These are phyloP conservation scores for Colletotrichum tropicicola DNA, from an alignment of 2,329 filamentous ascomycete species.

Conservation along the genomic window DNA sequence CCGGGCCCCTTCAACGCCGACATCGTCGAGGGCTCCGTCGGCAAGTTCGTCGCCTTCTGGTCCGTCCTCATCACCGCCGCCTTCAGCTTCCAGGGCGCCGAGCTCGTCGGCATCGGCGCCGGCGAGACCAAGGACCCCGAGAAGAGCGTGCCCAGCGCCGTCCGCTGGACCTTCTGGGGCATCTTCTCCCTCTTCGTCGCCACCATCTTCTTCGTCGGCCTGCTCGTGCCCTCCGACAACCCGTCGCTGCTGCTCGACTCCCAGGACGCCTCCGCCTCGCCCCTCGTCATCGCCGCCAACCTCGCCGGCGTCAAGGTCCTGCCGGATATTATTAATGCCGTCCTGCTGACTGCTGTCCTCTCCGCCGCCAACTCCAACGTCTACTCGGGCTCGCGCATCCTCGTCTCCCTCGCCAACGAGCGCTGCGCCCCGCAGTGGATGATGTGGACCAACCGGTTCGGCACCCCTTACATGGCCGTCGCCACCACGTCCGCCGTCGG, in stretches of 20 bases:
- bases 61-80: slow-evolving; percentile 73
- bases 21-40: slow-evolving; percentile 60
- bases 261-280: slow-evolving; percentile 70
- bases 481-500: slow-evolving; percentile 64
- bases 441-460: slow-evolving; percentile 65
- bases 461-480: slow-evolving; percentile 72
- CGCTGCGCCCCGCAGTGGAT: slow-evolving; percentile 70
- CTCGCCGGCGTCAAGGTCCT: slow-evolving; percentile 72
- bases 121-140: slow-evolving; percentile 79
- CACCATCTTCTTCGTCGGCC: slow-evolving; percentile 75
- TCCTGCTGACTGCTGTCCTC: slow-evolving; percentile 80
- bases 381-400: slow-evolving; percentile 75
- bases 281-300: slow-evolving; percentile 68
- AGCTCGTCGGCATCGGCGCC: slow-evolving; percentile 81
- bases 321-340: slow-evolving; percentile 78
- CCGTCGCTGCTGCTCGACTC: slow-evolving; percentile 57
- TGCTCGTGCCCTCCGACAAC: slow-evolving; percentile 73
- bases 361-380: slow-evolving; percentile 83
- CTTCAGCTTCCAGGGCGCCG: slow-evolving; percentile 78
- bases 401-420: slow-evolving; percentile 72
- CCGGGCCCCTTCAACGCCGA: slow-evolving; percentile 75
- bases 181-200: slow-evolving; percentile 75
- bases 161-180: slow-evolving; percentile 79
- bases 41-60: slow-evolving; percentile 76
- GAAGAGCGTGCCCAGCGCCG: slow-evolving; percentile 76